Evolutionary conservation across 768 basidiomycete species (phyloP), one percentile per base, ranked within the genome.

Genomic region (Tylopilus subfusipes): DNA sequence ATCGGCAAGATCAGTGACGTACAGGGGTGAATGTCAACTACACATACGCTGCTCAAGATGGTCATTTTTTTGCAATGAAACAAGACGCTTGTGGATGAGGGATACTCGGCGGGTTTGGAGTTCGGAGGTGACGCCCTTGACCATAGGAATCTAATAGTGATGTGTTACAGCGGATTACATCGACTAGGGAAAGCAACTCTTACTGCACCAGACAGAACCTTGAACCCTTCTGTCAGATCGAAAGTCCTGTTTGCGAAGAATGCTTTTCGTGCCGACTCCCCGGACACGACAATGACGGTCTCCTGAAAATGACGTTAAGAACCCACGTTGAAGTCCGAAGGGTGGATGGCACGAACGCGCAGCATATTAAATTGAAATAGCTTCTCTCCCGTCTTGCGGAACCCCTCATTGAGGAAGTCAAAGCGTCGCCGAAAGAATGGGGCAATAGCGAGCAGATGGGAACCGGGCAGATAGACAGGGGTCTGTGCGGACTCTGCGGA

Each of bases 181-280:
- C 53, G 48, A 54, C 55, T 36, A 49, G 9, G 25, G 29, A 48
- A 49, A 24, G 19, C 27, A 21, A 31, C 19, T 81, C 85, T 59
- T 67, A 90, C 88, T 52, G 85, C 87, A 48, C 88, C 88, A 47
- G 86, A 87, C 56, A 91, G 78, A 63, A 88, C 80, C 63, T 83
- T 86, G 76, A 88, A 90, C 6, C 87, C 88, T 73, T 88, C 86
- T 39, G 83, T 84, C 48, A 91, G 78, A 69, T 90, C 86, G 57
- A 91, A 80, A 21, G 80, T 80, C 69, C 82, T 83, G 52, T 85
- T 81, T 3, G 78, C 77, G 63, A 90, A 87, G 71, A 90, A 90
- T 4, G 82, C 76, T 52, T 80, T 78, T 52, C 88, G 76, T 16
- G 82, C 88, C 31, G 75, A 76, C 64, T 88, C 85, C 49, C 88